phyloP scores from a whole-genome alignment of 768 basidiomycete species.

The Boletus edulis region DNA sequence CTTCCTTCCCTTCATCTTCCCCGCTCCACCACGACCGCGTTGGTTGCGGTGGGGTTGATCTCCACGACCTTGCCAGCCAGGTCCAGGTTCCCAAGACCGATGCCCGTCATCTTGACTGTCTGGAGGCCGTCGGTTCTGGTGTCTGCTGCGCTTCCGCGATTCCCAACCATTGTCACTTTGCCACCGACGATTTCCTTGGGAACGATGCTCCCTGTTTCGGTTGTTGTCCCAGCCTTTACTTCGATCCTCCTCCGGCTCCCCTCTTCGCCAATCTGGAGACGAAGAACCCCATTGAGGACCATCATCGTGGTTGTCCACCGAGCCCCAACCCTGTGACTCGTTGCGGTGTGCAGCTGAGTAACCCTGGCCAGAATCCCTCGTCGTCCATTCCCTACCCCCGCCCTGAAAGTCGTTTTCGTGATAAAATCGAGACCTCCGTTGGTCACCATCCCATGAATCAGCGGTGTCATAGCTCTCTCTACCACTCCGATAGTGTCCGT shows the following conservation, averaged over 20 bases:
- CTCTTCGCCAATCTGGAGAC: slow-evolving; percentile 41
- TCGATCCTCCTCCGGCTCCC: slow-evolving; percentile 39
- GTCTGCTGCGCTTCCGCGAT: slow-evolving; percentile 44
- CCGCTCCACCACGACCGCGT: slow-evolving; percentile 37
- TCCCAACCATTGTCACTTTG: slow-evolving; percentile 51
- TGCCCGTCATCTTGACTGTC: slow-evolving; percentile 39
- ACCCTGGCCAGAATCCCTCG: slow-evolving; percentile 44
- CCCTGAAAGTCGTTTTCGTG: slow-evolving; percentile 42
- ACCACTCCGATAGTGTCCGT: slow-evolving; percentile 49
- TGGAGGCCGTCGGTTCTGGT: slow-evolving; percentile 36
- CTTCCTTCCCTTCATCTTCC: slow-evolving; percentile 37
- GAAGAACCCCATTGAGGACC: slow-evolving; percentile 43
- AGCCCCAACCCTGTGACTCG: slow-evolving; percentile 44
- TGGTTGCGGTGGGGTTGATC: slow-evolving; percentile 38
- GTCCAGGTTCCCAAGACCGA: slow-evolving; percentile 71
- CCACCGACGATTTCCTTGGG: slow-evolving; percentile 31
- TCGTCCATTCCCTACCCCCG: slow-evolving; percentile 45
- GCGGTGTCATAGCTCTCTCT: slow-evolving; percentile 48
- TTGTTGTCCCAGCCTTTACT: slow-evolving; percentile 34
- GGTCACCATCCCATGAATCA: slow-evolving; percentile 44
- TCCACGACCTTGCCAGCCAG: slow-evolving; percentile 56
- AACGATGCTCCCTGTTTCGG: slow-evolving; percentile 36
- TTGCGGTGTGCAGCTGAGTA: slow-evolving; percentile 44
- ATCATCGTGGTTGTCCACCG: slow-evolving; percentile 41
- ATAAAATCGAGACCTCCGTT: slow-evolving; percentile 41